Conservation (phyloP, 2,329 filamentous ascomycete genomes). For the Pseudogymnoascus sp. region DNA sequence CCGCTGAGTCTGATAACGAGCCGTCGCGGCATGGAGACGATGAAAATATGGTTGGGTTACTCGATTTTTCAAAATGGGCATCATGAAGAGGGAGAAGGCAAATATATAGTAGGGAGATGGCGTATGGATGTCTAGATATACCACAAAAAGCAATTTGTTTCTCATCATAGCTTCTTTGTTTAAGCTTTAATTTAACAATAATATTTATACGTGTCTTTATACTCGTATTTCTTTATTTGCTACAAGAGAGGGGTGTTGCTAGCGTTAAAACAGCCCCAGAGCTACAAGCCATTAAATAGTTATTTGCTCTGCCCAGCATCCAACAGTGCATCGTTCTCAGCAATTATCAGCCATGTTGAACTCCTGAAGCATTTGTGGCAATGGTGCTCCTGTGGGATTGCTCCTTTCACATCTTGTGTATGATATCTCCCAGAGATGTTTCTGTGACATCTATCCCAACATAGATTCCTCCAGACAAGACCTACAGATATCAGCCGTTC, state of each 20-base stretch:
- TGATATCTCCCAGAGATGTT: neutral
- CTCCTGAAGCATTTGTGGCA: neutral
- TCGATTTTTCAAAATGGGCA: conserved; percentile 31
- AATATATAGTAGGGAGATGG: conserved; percentile 1
- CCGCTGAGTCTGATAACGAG: conserved; percentile 44
- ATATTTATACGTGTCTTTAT: neutral
- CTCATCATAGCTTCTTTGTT: neutral
- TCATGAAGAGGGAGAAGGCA: conserved; percentile 7
- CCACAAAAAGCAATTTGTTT: conserved; percentile 10
- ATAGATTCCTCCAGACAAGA: neutral
- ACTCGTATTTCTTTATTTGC: no score
- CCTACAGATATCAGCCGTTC: neutral
- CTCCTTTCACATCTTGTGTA: neutral
- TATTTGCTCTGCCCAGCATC: neutral
- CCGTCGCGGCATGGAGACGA: conserved; percentile 27
- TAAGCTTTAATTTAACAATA: conserved; percentile 4
- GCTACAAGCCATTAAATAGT: neutral
- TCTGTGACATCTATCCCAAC: neutral
- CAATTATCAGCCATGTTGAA: neutral
- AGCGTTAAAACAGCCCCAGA: neutral
- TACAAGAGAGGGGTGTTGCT: neutral
- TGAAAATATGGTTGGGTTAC: conserved; percentile 25
- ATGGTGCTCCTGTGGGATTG: neutral
- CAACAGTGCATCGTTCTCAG: neutral
- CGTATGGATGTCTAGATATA: conserved; percentile 9